Evolutionary conservation across 768 basidiomycete species (phyloP), one percentile per base, ranked within the genome.

Genomic region (Suillus weaverae): DNA sequence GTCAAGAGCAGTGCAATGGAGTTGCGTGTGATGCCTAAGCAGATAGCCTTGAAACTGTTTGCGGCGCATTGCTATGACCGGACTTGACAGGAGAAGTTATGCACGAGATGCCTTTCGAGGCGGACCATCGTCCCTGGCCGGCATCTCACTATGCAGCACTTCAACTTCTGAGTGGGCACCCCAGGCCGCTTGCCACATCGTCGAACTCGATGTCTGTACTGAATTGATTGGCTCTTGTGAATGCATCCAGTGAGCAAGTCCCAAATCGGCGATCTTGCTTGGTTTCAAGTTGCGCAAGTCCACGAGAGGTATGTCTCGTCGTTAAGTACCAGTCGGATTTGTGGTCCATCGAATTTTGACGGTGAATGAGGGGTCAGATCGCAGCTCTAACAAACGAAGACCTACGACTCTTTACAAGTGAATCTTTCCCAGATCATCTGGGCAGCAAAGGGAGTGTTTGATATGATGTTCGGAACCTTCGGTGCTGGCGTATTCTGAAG

Each of bases 341-440:
- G 77, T 43, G 76, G 70, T 39, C 64, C 72, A 14, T 65, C 36
- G 64, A 68, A 69, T 48, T 70, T 71, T 62, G 33, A 46, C 33
- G 11, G 32, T 10, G 20, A 35, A 43, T 36, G 11, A 18, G 53
- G n/a, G 11, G 20, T 43, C 10, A 30, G 5, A 11, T 50, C 13
- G 6, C 32, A 26, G 22, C 48, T 55, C n/a, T 26, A 44, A 33
- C 20, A 16, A 36, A 41, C 20, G 16, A 30, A 41, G 14, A 69
- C 66, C 48, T 33, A 71, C 70, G 72, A 74, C 33, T 72, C 65
- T 11, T 63, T 50, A 69, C 77, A 79, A 33, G 67, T 67, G 67
- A 77, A 78, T 66, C 72, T 70, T 69, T 78, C 78, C 76, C 76
- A 79, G 60, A 76, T 64, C 74, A 79, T 76, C 66, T 76, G 74